A percentile compares a stretch with the other conserved stretches of the same genome.
phyloP scores from a whole-genome alignment of 2,329 filamentous ascomycete genomes.

The Penicillium sp. region DNA sequence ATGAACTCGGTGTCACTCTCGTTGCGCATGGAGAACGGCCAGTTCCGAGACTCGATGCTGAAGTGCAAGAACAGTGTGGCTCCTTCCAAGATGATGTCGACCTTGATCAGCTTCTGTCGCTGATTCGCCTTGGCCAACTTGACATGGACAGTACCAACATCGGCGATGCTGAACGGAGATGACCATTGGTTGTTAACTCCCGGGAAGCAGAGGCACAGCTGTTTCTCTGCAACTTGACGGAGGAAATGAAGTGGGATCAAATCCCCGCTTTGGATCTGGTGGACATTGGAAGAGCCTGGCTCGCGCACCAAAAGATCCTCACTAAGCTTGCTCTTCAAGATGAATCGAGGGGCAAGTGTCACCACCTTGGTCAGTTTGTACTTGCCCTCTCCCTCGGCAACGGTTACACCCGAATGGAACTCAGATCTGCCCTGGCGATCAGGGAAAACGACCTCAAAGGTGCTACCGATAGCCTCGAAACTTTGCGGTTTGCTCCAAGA shows the following conservation, averaged over 20 bases:
- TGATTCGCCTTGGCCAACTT: constrained; percentile 91
- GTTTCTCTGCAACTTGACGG: constrained; percentile 78
- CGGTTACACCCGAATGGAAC: constrained; percentile 86
- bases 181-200: constrained; percentile 98
- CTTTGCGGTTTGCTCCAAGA: constrained; percentile 97
- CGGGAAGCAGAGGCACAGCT: constrained; percentile 88
- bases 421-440: constrained; percentile 72
- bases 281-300: constrained; percentile 83
- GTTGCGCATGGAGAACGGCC: constrained; percentile 98
- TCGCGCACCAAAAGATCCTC: constrained; percentile 90
- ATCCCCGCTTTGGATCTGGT: constrained; percentile 75
- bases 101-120: constrained; percentile 80
- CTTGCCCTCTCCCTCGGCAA: constrained; percentile 90
- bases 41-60: constrained; percentile 87
- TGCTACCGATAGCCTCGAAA: constrained; percentile 96
- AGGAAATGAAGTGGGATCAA: constrained; percentile 87
- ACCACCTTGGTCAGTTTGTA: constrained; percentile 98
- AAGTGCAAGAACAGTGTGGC: constrained; percentile 93
- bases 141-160: constrained; percentile 87
- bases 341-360: constrained; percentile 86
- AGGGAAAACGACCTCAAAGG: constrained; percentile 80
- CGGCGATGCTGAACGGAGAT: constrained; percentile 95
- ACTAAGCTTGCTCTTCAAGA: constrained; percentile 87
- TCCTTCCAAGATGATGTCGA: constrained; percentile 89
- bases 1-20: constrained; percentile 96